Percentiles rank a stretch among this genome's conserved stretches.
Evolutionary conservation across 108 stramenopile species (phyloP).

Genomic region (Skeletonema tropicum): DNA sequence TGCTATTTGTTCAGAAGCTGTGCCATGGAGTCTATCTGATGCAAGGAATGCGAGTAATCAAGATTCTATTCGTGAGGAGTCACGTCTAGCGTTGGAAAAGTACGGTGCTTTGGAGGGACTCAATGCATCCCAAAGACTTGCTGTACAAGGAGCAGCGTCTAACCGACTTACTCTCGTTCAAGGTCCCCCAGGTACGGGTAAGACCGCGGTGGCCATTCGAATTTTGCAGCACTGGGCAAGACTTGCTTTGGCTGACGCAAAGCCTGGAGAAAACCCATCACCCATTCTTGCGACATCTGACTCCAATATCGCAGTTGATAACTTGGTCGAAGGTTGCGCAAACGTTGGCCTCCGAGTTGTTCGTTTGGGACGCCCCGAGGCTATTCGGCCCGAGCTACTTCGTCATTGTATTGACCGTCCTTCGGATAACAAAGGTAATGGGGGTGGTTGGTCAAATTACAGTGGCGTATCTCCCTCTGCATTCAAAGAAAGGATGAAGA

Average conservation of each 20-base stretch:
- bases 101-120: constrained; percentile 85
- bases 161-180: constrained; percentile 91
- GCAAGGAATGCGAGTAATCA: constrained; percentile 55
- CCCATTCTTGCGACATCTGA: constrained; percentile 91
- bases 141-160: constrained; percentile 86
- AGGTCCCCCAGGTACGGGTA: constrained; percentile 87
- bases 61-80: constrained; percentile 66
- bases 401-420: constrained; percentile 89
- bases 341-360: constrained; percentile 88
- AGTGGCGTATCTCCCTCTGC: constrained; percentile 51
- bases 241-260: constrained; percentile 56
- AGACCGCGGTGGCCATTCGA: constrained; percentile 90
- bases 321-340: constrained; percentile 94
- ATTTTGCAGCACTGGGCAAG: constrained; percentile 91
- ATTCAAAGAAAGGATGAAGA: constrained; percentile 85
- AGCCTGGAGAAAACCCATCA: constrained; percentile 60
- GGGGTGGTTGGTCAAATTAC: constrained; percentile 34
- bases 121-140: constrained; percentile 86
- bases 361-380: constrained; percentile 92
- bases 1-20: constrained; percentile 84
- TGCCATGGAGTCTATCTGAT: constrained; percentile 72
- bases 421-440: constrained; percentile 53
- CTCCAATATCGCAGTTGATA: constrained; percentile 98
- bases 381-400: constrained; percentile 89
- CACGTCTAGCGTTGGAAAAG: constrained; percentile 78